Percentiles rank a stretch among this genome's conserved stretches.
These are phyloP conservation scores for Ustilago trichophora DNA, from an alignment of 1,284 basidiomycete species.

Conservation along the genomic window DNA sequence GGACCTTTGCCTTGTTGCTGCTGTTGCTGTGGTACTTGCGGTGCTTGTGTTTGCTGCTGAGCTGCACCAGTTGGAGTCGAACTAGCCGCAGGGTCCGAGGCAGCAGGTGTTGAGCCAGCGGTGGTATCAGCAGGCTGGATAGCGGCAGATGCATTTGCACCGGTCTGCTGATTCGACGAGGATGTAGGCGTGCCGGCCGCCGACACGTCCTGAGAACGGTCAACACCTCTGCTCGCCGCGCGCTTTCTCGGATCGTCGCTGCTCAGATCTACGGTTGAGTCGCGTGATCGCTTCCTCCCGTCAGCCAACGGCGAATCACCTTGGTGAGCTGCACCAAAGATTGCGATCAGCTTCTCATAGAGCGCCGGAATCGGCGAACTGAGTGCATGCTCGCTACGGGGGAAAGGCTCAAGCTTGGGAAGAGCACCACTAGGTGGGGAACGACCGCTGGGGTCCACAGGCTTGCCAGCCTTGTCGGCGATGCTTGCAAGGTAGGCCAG, in stretches of 20 bases:
- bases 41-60: too few relatives aligned
- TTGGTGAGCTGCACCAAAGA: slow-evolving; percentile 8
- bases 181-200: slow-evolving; percentile 17
- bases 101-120: background rate
- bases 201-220: slow-evolving; percentile 17
- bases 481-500: slow-evolving; percentile 49
- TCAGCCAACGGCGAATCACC: slow-evolving; percentile 10
- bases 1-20: slow-evolving; percentile 18
- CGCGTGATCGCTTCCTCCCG: slow-evolving; percentile 24
- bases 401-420: slow-evolving; percentile 42
- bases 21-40: slow-evolving; percentile 4
- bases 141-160: background rate
- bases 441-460: slow-evolving; percentile 1
- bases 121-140: background rate
- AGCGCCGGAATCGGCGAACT: slow-evolving; percentile 37
- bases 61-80: too few relatives aligned
- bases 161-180: slow-evolving; percentile 4
- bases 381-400: slow-evolving; percentile 24
- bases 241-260: slow-evolving; percentile 20
- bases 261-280: slow-evolving; percentile 14
- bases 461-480: slow-evolving; percentile 43
- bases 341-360: slow-evolving; percentile 37
- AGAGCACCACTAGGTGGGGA: slow-evolving; percentile 16
- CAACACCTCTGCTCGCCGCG: slow-evolving; percentile 13
- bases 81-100: too few relatives aligned